A percentile compares a stretch with the other conserved stretches of the same genome.
These are phyloP conservation scores for Diplosphaera chodatii DNA, from an alignment of 139 green algal genomes.

Conservation along the genomic window DNA sequence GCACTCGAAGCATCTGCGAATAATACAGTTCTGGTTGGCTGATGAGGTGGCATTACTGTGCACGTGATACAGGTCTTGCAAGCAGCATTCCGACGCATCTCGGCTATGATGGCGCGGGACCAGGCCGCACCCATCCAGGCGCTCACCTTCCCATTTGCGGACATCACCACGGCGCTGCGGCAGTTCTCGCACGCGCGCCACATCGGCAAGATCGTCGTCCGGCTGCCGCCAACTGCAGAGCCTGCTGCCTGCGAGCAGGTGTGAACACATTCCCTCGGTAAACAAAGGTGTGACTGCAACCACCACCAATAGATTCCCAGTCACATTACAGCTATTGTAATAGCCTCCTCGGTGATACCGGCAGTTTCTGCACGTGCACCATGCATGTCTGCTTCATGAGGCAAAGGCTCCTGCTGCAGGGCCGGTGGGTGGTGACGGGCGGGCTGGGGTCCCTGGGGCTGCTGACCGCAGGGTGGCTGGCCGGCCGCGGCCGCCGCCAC, in stretches of 20 bases:
- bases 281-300: too few species aligned
- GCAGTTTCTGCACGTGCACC: too few species aligned
- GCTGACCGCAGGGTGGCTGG: constrained; percentile 25
- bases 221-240: constrained; percentile 1
- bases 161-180: constrained; percentile 59
- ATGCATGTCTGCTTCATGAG: too few species aligned
- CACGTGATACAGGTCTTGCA: constrained; percentile 10
- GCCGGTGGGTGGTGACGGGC: constrained; percentile 51
- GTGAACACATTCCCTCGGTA: too few species aligned
- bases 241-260: neutral
- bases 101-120: constrained; percentile 34
- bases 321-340: too few species aligned
- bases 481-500: constrained; percentile 7
- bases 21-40: too few species aligned
- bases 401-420: neutral
- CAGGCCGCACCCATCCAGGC: constrained; percentile 40
- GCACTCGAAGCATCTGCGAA: too few species aligned
- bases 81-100: constrained; percentile 3
- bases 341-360: too few species aligned
- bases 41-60: too few species aligned
- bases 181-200: constrained; percentile 80
- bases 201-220: constrained; percentile 80
- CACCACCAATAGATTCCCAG: too few species aligned
- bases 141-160: constrained; percentile 30
- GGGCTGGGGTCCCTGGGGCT: constrained; percentile 58